Evolutionary conservation across 2,329 filamentous ascomycete species (phyloP).

Genomic region (Graphiopsis chlorocephala): DNA sequence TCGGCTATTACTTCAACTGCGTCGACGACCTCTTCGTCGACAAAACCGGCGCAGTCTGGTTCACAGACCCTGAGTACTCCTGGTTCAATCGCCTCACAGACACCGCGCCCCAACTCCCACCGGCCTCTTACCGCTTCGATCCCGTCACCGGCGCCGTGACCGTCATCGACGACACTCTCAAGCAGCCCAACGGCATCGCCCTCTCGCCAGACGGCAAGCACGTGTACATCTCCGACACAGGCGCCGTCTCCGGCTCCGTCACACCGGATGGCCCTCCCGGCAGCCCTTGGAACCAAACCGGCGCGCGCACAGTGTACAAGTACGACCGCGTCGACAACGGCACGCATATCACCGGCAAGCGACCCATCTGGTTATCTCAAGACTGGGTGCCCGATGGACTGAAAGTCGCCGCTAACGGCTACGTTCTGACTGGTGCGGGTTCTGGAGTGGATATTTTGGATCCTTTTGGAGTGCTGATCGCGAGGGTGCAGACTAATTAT

Average conservation of each 20-base stretch:
- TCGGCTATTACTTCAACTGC: conserved; percentile 46
- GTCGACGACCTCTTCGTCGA: conserved; percentile 46
- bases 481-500: conserved; percentile 44
- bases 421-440: conserved; percentile 40
- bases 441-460: conserved; percentile 43
- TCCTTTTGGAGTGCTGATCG: conserved; percentile 36
- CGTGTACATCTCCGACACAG: conserved; percentile 47
- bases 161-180: conserved; percentile 42
- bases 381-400: conserved; percentile 44
- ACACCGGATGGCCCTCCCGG: conserved; percentile 28
- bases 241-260: conserved; percentile 28
- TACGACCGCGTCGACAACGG: conserved; percentile 39
- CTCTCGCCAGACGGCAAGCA: conserved; percentile 44
- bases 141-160: conserved; percentile 40
- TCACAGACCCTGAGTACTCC: conserved; percentile 46
- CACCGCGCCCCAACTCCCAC: conserved; percentile 34
- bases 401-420: conserved; percentile 43
- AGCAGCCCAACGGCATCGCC: conserved; percentile 47
- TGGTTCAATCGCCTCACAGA: conserved; percentile 39
- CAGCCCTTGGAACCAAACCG: conserved; percentile 33
- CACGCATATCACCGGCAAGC: conserved; percentile 37
- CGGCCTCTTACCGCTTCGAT: conserved; percentile 43
- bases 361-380: conserved; percentile 40
- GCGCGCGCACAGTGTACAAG: conserved; percentile 38
- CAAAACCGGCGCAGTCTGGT: conserved; percentile 47